Conservation (phyloP, 140 eudicot species). For the Senecio squalidus region DNA sequence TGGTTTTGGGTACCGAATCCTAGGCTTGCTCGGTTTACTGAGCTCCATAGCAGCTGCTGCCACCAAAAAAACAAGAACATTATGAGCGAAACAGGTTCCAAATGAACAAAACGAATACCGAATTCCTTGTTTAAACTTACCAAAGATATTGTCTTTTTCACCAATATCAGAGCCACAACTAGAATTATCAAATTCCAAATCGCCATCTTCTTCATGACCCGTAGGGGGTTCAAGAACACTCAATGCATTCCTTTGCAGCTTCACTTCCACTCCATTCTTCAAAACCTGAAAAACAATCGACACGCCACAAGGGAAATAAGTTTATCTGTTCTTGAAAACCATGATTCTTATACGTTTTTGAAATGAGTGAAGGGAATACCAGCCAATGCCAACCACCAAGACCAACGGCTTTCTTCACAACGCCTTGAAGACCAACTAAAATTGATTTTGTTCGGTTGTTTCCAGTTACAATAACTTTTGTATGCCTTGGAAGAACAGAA, state of each 20-base stretch:
- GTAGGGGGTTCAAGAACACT: slow-evolving; percentile 99
- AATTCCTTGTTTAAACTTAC: slow-evolving; percentile 38
- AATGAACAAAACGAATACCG: neutral
- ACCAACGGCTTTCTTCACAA: slow-evolving; percentile 77
- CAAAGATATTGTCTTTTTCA: slow-evolving; percentile 51
- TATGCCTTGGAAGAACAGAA: slow-evolving; percentile 70
- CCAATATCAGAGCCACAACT: slow-evolving; percentile 82
- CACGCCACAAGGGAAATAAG: neutral
- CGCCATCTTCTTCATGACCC: slow-evolving; percentile 90
- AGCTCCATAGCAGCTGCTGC: slow-evolving; percentile 60
- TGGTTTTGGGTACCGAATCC: slow-evolving; percentile 63
- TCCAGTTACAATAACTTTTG: slow-evolving; percentile 67
- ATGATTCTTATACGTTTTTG: too few relatives aligned
- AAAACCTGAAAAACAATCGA: slow-evolving; percentile 44
- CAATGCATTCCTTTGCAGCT: slow-evolving; percentile 92
- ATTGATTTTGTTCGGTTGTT: slow-evolving; percentile 71
- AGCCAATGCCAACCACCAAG: slow-evolving; percentile 94
- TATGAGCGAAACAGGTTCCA: neutral
- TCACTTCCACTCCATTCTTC: slow-evolving; percentile 96
- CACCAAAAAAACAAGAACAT: slow-evolving; percentile 1
- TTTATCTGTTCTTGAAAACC: too few relatives aligned
- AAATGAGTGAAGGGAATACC: slow-evolving; percentile 30
- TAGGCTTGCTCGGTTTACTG: slow-evolving; percentile 75
- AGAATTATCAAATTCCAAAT: slow-evolving; percentile 58
- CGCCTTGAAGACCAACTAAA: slow-evolving; percentile 76